Conservation (phyloP, 768 basidiomycete genomes). For the Pleurotus djamor region DNA sequence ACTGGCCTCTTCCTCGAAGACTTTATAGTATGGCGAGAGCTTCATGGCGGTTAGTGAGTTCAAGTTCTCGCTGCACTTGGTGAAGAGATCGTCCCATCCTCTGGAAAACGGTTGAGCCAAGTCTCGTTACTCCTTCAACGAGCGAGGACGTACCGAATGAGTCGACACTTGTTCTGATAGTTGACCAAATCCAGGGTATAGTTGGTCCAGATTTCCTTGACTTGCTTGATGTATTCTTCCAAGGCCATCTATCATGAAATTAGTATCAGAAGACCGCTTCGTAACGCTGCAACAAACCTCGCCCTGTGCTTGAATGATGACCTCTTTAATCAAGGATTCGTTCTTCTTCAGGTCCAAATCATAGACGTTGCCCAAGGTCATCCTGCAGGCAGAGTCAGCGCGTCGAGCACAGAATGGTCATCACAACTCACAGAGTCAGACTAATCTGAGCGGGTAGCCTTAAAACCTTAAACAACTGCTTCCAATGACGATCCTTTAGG, state of each 20-base stretch:
- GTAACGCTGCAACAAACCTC: constrained; percentile 53
- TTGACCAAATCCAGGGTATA: constrained; percentile 96
- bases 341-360: constrained; percentile 96
- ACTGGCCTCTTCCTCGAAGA: constrained; percentile 90
- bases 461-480: constrained; percentile 90
- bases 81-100: constrained; percentile 97
- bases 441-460: constrained; percentile 73
- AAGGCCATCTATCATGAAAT: constrained; percentile 75
- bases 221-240: constrained; percentile 94
- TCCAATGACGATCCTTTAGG: constrained; percentile 97
- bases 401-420: neutral
- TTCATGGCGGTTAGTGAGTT: constrained; percentile 98
- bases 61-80: constrained; percentile 95
- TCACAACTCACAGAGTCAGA: constrained; percentile 59
- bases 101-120: constrained; percentile 32
- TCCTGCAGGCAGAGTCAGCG: constrained; percentile 29
- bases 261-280: constrained; percentile 9
- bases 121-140: neutral
- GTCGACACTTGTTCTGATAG: constrained; percentile 97
- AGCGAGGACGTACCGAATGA: constrained; percentile 64
- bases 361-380: constrained; percentile 96
- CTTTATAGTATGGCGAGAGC: constrained; percentile 97
- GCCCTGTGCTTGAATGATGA: constrained; percentile 96
- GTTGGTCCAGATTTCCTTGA: constrained; percentile 95
- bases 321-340: constrained; percentile 87